Conservation (phyloP, 495 filamentous ascomycete genomes). For the Neurospora sp. region DNA sequence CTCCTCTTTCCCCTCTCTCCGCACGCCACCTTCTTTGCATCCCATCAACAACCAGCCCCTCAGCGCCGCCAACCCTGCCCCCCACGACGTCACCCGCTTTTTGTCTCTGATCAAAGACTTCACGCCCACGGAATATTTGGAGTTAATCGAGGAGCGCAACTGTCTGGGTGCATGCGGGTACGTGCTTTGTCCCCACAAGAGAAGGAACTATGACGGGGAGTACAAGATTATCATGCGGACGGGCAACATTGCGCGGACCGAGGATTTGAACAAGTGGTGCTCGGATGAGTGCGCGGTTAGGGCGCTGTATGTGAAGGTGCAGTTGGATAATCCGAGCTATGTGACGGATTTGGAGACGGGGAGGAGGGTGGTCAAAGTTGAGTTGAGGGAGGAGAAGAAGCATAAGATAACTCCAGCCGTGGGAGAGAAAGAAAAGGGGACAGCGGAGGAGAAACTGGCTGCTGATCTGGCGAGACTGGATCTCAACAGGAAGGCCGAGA, state of each 20-base stretch:
- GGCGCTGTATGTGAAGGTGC: conserved; percentile 75
- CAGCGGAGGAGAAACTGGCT: not conserved
- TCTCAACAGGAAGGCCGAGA: conserved; percentile 5
- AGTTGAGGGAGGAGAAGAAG: conserved; percentile 27
- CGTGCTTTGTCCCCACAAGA: conserved; percentile 47
- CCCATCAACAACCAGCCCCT: conserved; percentile 21
- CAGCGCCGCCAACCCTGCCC: conserved; percentile 48
- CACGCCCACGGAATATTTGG: conserved; percentile 77
- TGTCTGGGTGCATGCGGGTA: conserved; percentile 74
- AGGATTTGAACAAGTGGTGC: conserved; percentile 81
- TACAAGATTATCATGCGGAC: conserved; percentile 6
- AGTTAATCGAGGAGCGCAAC: conserved; percentile 77
- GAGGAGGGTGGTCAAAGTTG: conserved; percentile 28
- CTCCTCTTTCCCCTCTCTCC: conserved; percentile 49
- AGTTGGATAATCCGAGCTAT: conserved; percentile 46
- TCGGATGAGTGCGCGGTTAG: conserved; percentile 64
- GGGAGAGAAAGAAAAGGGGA: too few species aligned
- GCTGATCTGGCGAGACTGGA: conserved; percentile 8
- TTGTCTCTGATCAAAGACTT: conserved; percentile 55
- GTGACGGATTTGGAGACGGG: conserved; percentile 2
- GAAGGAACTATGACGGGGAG: conserved; percentile 6
- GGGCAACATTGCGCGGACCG: conserved; percentile 39
- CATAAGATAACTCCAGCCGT: too few species aligned
- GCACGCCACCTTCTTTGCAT: not conserved
- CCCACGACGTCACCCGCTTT: conserved; percentile 46